Conservation (phyloP, 345 rosid species). For the Eucalyptus erythrocorys region DNA sequence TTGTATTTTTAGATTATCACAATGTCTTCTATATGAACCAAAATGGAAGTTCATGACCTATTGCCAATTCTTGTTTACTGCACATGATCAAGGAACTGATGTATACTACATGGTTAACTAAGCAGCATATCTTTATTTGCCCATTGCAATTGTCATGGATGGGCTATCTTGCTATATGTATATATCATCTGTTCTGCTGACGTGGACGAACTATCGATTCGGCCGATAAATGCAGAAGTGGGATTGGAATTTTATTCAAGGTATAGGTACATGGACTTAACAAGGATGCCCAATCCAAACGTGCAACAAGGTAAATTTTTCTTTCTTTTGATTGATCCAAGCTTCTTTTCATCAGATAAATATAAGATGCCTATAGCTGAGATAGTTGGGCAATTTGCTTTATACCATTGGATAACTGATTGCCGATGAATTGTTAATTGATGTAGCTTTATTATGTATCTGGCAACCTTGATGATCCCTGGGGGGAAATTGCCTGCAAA, state of each 20-base stretch:
- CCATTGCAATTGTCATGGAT: neutral
- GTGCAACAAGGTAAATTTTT: neutral
- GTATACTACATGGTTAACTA: neutral
- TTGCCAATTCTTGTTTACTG: neutral
- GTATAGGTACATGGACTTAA: neutral
- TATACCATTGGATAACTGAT: neutral
- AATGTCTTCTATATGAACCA: neutral
- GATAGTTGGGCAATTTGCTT: neutral
- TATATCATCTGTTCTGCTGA: neutral
- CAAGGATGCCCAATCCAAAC: neutral
- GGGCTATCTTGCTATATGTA: neutral
- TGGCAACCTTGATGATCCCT: neutral
- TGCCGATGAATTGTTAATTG: neutral
- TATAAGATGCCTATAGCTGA: neutral
- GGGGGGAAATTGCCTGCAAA: neutral
- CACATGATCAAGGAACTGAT: neutral
- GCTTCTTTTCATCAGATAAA: neutral
- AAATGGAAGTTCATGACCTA: neutral
- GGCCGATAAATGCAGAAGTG: neutral
- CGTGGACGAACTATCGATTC: neutral
- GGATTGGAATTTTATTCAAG: neutral
- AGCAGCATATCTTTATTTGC: neutral
- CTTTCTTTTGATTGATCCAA: neutral
- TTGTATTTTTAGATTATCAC: neutral
- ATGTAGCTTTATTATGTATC: neutral